A percentile compares a stretch with the other conserved stretches of the same genome.
These are phyloP conservation scores for Parathielavia hyrcaniae DNA, from an alignment of 495 filamentous ascomycete species.

Conservation along the genomic window DNA sequence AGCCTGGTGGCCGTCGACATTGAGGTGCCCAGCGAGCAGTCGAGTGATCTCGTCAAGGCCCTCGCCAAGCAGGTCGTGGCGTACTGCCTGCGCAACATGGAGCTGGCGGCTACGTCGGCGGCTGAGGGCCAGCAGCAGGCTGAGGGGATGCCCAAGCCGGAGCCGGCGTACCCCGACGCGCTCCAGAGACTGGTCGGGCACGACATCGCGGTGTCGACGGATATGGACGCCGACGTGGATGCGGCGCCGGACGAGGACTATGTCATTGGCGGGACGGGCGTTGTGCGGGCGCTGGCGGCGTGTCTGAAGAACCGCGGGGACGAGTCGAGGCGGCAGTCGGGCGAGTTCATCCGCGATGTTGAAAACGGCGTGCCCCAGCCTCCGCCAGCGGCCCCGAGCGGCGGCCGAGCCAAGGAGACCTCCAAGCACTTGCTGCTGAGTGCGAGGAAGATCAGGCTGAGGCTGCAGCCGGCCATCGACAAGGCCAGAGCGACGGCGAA, in stretches of 20 bases:
- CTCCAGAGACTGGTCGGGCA: conserved; percentile 53
- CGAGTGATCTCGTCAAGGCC: conserved; percentile 83
- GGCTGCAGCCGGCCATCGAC: conserved; percentile 77
- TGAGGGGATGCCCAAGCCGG: conserved; percentile 32
- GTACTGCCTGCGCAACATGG: conserved; percentile 87
- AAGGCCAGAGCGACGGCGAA: conserved; percentile 54
- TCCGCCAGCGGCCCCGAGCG: conserved; percentile 7
- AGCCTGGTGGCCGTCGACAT: conserved; percentile 87
- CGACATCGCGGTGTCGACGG: conserved; percentile 53
- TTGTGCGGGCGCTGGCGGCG: conserved; percentile 87
- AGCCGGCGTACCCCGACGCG: conserved; percentile 47
- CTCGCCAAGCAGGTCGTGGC: conserved; percentile 89
- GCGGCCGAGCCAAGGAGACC: conserved; percentile 78
- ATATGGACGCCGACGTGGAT: conserved; percentile 58
- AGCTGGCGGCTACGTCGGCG: conserved; percentile 32
- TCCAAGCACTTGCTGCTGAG: conserved; percentile 79
- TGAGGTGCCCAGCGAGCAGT: conserved; percentile 71
- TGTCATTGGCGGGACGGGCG: conserved; percentile 89
- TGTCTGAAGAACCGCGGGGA: conserved; percentile 71
- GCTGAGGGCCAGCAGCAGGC: conserved; percentile 19
- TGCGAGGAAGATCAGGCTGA: conserved; percentile 76
- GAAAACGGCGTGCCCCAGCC: conserved; percentile 28
- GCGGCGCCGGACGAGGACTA: conserved; percentile 86
- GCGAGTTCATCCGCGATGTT: conserved; percentile 39
- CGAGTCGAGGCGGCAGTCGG: conserved; percentile 46